Evolutionary conservation across 768 basidiomycete genomes (phyloP), one percentile per base, ranked within the genome.

Genomic region (Phlegmacium glaucopus): DNA sequence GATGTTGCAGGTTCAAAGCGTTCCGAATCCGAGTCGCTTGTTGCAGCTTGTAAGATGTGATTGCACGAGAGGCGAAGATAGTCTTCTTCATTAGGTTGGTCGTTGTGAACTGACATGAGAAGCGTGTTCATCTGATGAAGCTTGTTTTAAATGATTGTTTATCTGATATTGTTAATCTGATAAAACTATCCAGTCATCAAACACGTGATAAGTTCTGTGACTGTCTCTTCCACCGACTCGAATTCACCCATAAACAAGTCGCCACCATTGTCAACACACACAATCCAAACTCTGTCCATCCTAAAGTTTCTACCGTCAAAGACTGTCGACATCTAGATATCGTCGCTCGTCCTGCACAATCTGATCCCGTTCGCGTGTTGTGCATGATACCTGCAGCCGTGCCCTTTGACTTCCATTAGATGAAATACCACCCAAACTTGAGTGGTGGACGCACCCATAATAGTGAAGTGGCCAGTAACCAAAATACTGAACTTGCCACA

Each of bases 401-500:
- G 36, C 85, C 88, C 87, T 90, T 11, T 10, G 32, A 34, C 32
- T n/a, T 34, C 6, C 32, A n/a, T 34, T n/a, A 34, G 32, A 10
- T 34, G 32, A n/a, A 3, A 34, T 34, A 6, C 32, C n/a, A 11
- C 10, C 32, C n/a, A n/a, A 34, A 4, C 11, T 3, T 34, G 32
- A 11, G 6, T 34, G 32, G 32, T n/a, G 32, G 10, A 34, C 32
- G 32, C 6, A 83, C 88, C 89, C 89, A 90, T 56, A 90, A 60
- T 6, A 76, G 61, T 6, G 77, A 69, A 3, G 87, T 87, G 30
- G 83, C 59, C 22, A 80, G 61, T 26, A 90, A 69, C 88, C 88
- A 91, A 45, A 83, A 61, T 15, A 88, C 76, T 13, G 88, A 90
- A 53, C 85, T 86, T 17, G 88, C 85, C 36, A 90, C 71, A 61